Percentiles rank a stretch among this genome's conserved stretches.
Evolutionary conservation across 2,329 filamentous ascomycete species (phyloP).

Genomic region (Stachybotrys echinatus): DNA sequence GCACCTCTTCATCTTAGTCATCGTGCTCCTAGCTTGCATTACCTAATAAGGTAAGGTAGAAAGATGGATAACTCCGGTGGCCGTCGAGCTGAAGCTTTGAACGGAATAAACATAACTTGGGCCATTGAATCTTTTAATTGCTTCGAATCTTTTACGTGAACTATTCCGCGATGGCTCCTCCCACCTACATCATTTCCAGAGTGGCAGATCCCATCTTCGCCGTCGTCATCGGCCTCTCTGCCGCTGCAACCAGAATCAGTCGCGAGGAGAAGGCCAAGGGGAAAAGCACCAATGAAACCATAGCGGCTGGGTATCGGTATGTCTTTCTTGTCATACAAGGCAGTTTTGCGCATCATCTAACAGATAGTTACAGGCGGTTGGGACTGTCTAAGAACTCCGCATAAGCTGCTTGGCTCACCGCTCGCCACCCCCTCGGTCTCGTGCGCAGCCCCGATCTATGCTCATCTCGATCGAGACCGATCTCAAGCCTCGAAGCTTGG

Average conservation of each 20-base stretch:
- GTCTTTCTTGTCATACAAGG: constrained; percentile 5
- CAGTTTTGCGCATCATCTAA: neutral
- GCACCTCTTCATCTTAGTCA: too few species aligned
- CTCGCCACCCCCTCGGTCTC: neutral
- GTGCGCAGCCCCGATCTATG: too few species aligned
- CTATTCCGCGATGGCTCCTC: constrained; percentile 38
- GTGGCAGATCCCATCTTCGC: constrained; percentile 55
- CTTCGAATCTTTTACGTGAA: neutral
- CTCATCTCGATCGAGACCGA: constrained; percentile 9
- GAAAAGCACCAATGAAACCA: constrained; percentile 42
- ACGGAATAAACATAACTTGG: too few species aligned
- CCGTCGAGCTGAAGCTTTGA: too few species aligned
- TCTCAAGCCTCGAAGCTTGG: constrained; percentile 35
- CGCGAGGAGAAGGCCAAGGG: constrained; percentile 57
- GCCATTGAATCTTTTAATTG: neutral
- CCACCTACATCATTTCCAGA: constrained; percentile 56
- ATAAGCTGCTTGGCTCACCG: neutral
- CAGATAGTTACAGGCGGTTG: constrained; percentile 18
- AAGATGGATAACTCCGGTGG: too few species aligned
- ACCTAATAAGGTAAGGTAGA: too few species aligned
- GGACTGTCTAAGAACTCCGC: constrained; percentile 16
- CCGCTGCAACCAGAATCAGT: constrained; percentile 52
- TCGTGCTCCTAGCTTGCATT: neutral
- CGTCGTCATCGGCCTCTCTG: constrained; percentile 49
- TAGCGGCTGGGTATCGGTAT: constrained; percentile 40